Base-by-base conservation (phyloP, 1,139 yeast genomes). In the Wickerhamomyces sp. region DNA sequence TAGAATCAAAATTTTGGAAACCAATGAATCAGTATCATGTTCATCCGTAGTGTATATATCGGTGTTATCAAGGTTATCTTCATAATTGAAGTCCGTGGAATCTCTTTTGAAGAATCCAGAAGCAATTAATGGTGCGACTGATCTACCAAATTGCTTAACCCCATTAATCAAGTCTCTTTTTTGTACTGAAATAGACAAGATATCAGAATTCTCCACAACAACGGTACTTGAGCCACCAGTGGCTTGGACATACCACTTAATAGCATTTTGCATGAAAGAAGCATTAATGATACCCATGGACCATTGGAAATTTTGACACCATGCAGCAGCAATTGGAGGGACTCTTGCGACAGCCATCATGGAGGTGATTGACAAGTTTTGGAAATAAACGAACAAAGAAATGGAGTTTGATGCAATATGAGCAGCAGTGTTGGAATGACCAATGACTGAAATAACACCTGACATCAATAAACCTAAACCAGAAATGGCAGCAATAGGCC, bases 281-380 rank as follows among this genome's bases (percentile, higher is more conserved):
- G 80, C 78, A 42, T 75, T 72, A 52, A 94, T 87, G 47, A 92
- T 80, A 40, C 98, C 98, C 73, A 92, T 74, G 6, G 97, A 81
- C 98, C 98, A 92, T 66, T 81, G 81, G 69, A 92, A 92, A 67
- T 92, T 92, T 62, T 92, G 96, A 28, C 95, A 82, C 99, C 99
- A 92, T 4, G 97, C 94, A 2, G 96, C 92, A 9, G 97, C 97
- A 49, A 92, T 88, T 6, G 98, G 98, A 8, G 98, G 98, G 20
- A 88, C 86, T 46, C 80, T 72, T 17, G 89, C 77, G 29, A 92
- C 97, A 36, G 95, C 97, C 92, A 90, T 84, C 96, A 92, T 89
- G 21, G 96, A 78, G 19, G 94, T 84, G 48, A 92, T 83, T 24
- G 97, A 97, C 53, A 92, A 74, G 41, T 88, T 79, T 67, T 92